Base-by-base conservation (phyloP, 306 rosid genomes). In the Cucurbita maxima region DNA sequence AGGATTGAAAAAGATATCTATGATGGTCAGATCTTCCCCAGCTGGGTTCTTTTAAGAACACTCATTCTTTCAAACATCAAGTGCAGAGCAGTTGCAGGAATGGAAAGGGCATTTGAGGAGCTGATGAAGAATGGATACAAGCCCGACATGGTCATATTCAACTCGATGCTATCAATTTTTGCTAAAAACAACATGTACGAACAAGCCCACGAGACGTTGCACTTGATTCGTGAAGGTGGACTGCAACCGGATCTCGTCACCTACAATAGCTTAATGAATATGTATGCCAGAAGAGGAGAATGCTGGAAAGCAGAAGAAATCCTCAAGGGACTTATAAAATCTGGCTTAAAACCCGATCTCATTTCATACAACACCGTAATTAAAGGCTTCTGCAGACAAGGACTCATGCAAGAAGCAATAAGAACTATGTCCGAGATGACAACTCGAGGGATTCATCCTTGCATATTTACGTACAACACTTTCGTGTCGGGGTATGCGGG, bases 281-380 rank as follows among this genome's bases (percentile, higher is more conserved):
- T 91, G 91, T 81, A 95, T 60, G 96, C 94, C 7, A 84, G 91
- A 63, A 83, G 80, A 22, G 96, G 96, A 18, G 87, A 86, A 61
- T 86, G 96, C 75, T 95, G 96, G 99, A 89, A 91, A 84, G 97
- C 97, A 61, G 88, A 95, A 82, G 96, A 95, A 84, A 74, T 89
- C 81, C 96, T 95, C 53, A 82, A 67, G 82, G 88, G 81, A 48
- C 80, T 95, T 36, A 77, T 81, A 79, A 78, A 81, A 41, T 82
- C 91, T 2, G 97, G 90, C 48, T 84, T 79, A 74, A 87, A 76
- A 71, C 96, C 99, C 1, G 99, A 87, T 79, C 87, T 85, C 10
- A 92, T 93, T 50, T 90, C 97, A 43, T 95, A 87, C 58, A 94
- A 91, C 79, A 91, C 94, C 48, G 87, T 88, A 80, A 88, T 95